Conservation (phyloP, 2,329 filamentous ascomycete genomes). For the Sporothrix mexicana region DNA sequence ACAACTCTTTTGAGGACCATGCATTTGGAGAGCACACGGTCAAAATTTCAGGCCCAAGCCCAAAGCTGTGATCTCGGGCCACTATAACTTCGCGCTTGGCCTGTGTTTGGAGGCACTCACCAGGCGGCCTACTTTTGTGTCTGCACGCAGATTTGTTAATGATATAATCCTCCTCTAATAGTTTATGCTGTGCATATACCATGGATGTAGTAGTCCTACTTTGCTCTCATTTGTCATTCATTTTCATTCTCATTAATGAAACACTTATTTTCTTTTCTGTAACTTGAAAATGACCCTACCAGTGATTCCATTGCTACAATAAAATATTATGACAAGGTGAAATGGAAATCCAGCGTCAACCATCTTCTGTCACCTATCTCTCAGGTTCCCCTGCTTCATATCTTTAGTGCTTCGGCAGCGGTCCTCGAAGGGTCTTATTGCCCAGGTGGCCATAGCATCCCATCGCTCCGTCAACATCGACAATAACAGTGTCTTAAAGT, state of each 20-base stretch:
- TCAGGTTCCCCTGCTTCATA: not conserved
- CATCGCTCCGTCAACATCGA: slow-evolving; percentile 47
- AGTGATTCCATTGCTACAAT: not conserved
- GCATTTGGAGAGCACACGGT: slow-evolving; percentile 22
- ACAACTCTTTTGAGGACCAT: slow-evolving; percentile 10
- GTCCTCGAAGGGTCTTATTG: slow-evolving; percentile 43
- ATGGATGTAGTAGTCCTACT: not conserved
- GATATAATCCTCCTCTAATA: not conserved
- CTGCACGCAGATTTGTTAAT: too few species aligned
- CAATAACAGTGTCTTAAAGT: slow-evolving; percentile 46
- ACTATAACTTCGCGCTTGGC: too few species aligned
- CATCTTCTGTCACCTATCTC: not conserved
- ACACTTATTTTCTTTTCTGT: too few species aligned
- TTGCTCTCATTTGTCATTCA: not conserved
- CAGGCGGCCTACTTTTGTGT: too few species aligned
- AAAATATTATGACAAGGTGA: not conserved
- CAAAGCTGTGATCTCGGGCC: not conserved
- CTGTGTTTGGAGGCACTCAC: too few species aligned
- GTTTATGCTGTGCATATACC: too few species aligned
- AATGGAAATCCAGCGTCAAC: too few species aligned
- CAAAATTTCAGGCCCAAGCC: slow-evolving; percentile 22
- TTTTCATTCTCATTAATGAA: too few species aligned
- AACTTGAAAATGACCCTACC: not conserved
- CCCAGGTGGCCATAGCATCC: slow-evolving; percentile 49
- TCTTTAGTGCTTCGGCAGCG: slow-evolving; percentile 10